These are phyloP conservation scores for Oryza glumipatula DNA, from an alignment of 176 grass and related monocot species.

Conservation along the genomic window DNA sequence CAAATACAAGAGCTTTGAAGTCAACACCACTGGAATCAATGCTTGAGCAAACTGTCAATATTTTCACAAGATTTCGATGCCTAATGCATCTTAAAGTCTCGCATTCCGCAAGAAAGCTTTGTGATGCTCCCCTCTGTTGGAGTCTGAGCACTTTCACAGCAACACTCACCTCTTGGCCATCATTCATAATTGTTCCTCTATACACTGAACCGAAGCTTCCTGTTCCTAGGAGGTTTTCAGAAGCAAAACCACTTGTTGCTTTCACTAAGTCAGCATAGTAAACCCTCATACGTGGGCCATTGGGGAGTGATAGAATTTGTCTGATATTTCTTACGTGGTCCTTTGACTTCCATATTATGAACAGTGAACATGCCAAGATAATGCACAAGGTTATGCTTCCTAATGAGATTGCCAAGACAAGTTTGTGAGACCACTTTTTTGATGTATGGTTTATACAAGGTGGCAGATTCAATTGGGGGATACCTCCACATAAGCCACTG, in stretches of 20 bases:
- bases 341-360: background rate
- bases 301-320: background rate
- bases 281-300: background rate
- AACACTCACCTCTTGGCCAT: background rate
- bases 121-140: slow-evolving; percentile 10
- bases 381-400: background rate
- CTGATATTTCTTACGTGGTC: background rate
- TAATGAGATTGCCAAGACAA: background rate
- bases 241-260: slow-evolving; percentile 32
- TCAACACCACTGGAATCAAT: slow-evolving; percentile 26
- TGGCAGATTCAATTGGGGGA: slow-evolving; percentile 28
- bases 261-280: slow-evolving; percentile 19
- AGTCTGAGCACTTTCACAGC: slow-evolving; percentile 41
- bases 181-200: slow-evolving; percentile 2
- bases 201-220: slow-evolving; percentile 41
- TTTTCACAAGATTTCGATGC: slow-evolving; percentile 39
- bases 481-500: slow-evolving; percentile 46
- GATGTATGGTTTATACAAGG: background rate
- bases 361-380: slow-evolving; percentile 1
- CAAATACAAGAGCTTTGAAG: slow-evolving; percentile 41
- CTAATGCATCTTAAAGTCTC: slow-evolving; percentile 22
- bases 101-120: slow-evolving; percentile 40
- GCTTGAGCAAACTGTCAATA: slow-evolving; percentile 32
- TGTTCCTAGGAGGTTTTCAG: slow-evolving; percentile 19
- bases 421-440: background rate